Conservation (phyloP, 2,329 filamentous ascomycete genomes). For the Calonectria fujianensis region DNA sequence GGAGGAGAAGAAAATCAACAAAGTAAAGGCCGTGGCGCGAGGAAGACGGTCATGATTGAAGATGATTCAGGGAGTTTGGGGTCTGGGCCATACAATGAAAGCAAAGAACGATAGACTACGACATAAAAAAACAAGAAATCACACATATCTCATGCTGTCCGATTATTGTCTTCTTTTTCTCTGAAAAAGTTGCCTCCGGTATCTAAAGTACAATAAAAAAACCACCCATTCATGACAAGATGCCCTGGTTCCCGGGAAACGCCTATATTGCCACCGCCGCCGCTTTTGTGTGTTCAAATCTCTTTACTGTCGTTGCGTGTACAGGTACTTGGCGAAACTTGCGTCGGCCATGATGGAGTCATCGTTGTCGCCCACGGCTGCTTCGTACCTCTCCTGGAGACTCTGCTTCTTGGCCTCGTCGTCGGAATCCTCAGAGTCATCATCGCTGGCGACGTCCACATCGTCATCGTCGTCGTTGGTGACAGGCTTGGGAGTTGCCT, state of each 20-base stretch:
- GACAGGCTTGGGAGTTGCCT: slow-evolving; percentile 61
- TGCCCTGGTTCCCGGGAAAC: slow-evolving; percentile 48
- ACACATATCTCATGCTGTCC: slow-evolving; percentile 25
- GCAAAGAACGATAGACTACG: slow-evolving; percentile 42
- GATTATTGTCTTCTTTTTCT: slow-evolving; percentile 42
- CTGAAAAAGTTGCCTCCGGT: slow-evolving; percentile 48
- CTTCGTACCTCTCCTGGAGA: slow-evolving; percentile 84
- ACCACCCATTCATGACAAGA: slow-evolving; percentile 40
- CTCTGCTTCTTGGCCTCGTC: slow-evolving; percentile 79
- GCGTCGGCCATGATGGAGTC: slow-evolving; percentile 72
- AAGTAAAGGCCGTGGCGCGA: not conserved
- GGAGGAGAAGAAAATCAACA: not conserved
- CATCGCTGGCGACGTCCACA: slow-evolving; percentile 74
- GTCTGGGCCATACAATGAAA: slow-evolving; percentile 47
- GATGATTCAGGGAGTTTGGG: slow-evolving; percentile 50
- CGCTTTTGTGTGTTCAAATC: not conserved
- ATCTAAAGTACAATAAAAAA: slow-evolving; percentile 49
- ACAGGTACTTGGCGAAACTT: slow-evolving; percentile 78
- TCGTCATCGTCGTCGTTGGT: slow-evolving; percentile 69
- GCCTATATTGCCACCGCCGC: slow-evolving; percentile 45
- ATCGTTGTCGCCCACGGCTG: slow-evolving; percentile 79
- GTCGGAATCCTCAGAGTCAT: slow-evolving; percentile 72
- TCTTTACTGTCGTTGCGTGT: slow-evolving; percentile 62
- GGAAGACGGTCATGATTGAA: not conserved
- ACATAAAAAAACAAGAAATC: slow-evolving; percentile 9